Evolutionary conservation across 768 basidiomycete species (phyloP).

Genomic region (Leccinum broughii): DNA sequence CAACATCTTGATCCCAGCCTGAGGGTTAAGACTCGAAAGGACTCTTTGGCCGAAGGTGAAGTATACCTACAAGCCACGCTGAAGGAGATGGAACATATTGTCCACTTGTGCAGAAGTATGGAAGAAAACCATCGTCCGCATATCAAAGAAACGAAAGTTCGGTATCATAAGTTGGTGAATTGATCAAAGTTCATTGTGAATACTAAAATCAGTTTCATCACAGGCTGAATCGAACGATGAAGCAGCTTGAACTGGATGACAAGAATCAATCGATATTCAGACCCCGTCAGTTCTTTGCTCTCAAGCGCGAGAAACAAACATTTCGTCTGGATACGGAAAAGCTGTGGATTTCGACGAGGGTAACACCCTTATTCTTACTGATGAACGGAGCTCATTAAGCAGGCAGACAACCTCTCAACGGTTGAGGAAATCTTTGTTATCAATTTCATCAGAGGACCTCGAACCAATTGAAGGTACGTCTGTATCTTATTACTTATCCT

Average conservation of each 20-base stretch:
- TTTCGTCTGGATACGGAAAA: neutral
- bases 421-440: neutral
- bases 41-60: neutral
- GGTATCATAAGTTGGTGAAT: neutral
- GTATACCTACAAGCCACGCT: slow-evolving; percentile 9
- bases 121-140: slow-evolving; percentile 1
- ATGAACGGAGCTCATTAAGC: neutral
- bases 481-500: too few species aligned
- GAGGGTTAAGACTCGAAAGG: too few species aligned
- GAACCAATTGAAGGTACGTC: neutral
- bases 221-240: neutral
- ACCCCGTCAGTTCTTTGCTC: neutral
- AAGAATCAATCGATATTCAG: neutral
- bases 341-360: slow-evolving; percentile 3
- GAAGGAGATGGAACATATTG: slow-evolving; percentile 11
- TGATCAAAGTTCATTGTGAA: neutral
- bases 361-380: neutral
- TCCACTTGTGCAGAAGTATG: neutral
- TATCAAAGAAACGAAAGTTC: too few species aligned
- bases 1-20: too few species aligned
- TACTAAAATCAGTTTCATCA: neutral
- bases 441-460: neutral
- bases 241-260: neutral
- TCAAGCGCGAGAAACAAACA: neutral
- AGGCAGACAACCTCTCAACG: slow-evolving; percentile 5